Evolutionary conservation across 2,329 filamentous ascomycete genomes (phyloP).

Genomic region (Penicillium occitanis): DNA sequence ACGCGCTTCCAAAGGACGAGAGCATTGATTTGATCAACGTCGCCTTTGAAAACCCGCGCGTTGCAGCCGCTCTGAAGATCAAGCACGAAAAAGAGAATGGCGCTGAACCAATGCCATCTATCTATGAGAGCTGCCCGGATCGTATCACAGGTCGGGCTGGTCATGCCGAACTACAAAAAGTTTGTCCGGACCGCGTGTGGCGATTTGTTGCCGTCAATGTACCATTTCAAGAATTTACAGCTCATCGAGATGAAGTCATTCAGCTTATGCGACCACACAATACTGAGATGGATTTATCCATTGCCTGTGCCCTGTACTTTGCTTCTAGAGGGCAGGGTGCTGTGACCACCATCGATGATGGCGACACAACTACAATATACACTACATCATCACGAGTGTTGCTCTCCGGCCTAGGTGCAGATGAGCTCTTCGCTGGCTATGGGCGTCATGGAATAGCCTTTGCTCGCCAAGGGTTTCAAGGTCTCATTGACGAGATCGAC

Average conservation of each 20-base stretch:
- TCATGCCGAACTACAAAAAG: constrained; percentile 67
- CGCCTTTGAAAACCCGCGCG: constrained; percentile 89
- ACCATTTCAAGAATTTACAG: constrained; percentile 70
- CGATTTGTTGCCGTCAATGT: constrained; percentile 80
- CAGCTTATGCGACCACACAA: constrained; percentile 87
- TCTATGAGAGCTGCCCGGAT: constrained; percentile 85
- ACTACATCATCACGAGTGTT: constrained; percentile 75
- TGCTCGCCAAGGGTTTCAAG: constrained; percentile 64
- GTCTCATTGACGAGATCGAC: constrained; percentile 76
- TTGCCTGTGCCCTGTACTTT: constrained; percentile 91
- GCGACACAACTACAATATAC: constrained; percentile 50
- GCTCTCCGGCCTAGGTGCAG: constrained; percentile 88
- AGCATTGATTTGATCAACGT: constrained; percentile 89
- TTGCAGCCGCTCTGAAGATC: constrained; percentile 52
- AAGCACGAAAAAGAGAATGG: constrained; percentile 27
- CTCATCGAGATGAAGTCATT: constrained; percentile 68
- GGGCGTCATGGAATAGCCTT: constrained; percentile 79
- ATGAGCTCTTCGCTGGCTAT: constrained; percentile 95
- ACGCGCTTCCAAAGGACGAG: constrained; percentile 67
- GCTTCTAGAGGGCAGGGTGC: constrained; percentile 72
- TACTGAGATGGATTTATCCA: constrained; percentile 98
- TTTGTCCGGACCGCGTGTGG: constrained; percentile 73
- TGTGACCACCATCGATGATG: background rate
- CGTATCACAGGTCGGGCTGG: constrained; percentile 81
- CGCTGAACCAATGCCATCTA: constrained; percentile 25